Conservation (phyloP, 148 eudicot genomes). For the Fagopyrum tataricum region DNA sequence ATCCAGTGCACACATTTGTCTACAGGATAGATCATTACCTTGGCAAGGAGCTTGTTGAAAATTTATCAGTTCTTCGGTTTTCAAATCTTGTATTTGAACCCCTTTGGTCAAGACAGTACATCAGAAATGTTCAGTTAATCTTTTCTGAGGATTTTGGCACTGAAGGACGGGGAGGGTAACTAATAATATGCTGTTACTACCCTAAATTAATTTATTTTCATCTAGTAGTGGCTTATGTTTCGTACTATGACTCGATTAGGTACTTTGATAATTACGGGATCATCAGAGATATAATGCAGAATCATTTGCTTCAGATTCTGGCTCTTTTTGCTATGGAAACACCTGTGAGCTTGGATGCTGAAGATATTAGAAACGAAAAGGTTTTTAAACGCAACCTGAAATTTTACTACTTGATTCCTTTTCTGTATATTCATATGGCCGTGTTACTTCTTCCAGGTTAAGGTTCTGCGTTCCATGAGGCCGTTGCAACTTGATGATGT, state of each 20-base stretch:
- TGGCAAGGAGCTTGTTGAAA: constrained; percentile 96
- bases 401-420: neutral
- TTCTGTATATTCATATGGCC: neutral
- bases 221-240: constrained; percentile 17
- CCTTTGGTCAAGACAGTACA: constrained; percentile 94
- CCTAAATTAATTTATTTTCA: constrained; percentile 6
- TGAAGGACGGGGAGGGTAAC: constrained; percentile 98
- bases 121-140: constrained; percentile 83
- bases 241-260: constrained; percentile 27
- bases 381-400: constrained; percentile 21
- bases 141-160: constrained; percentile 99
- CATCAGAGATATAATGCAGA: constrained; percentile 96
- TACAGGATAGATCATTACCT: constrained; percentile 96
- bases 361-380: constrained; percentile 98
- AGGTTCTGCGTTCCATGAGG: constrained; percentile 93
- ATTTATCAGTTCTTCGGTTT: constrained; percentile 92
- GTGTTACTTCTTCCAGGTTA: constrained; percentile 41
- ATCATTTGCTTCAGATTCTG: constrained; percentile 90
- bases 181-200: neutral
- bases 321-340: constrained; percentile 99
- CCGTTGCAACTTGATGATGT: constrained; percentile 71
- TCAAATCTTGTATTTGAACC: constrained; percentile 96
- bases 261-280: constrained; percentile 91
- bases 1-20: neutral
- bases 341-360: constrained; percentile 96